Evolutionary conservation across 352 stramenopile genomes (phyloP).

Genomic region (Peronospora belbahrii): DNA sequence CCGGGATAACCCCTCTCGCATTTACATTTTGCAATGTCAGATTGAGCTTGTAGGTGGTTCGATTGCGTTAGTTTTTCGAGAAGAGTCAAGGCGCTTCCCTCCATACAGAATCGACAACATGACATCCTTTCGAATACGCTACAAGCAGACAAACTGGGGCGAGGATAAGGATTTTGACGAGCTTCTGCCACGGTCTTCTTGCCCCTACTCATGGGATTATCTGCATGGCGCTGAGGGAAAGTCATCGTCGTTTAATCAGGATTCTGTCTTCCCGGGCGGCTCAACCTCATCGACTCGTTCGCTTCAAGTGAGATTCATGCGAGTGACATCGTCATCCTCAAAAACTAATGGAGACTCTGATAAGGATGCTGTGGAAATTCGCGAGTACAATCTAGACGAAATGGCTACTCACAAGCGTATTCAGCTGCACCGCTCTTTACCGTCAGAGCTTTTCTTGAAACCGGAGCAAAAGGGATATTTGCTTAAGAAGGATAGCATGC

Average conservation of each 20-base stretch:
- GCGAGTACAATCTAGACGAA: conserved; percentile 84
- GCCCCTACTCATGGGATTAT: conserved; percentile 83
- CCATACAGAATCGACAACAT: conserved; percentile 90
- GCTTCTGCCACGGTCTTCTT: conserved; percentile 59
- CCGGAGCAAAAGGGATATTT: conserved; percentile 75
- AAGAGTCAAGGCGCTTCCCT: conserved; percentile 81
- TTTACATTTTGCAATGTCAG: conserved; percentile 86
- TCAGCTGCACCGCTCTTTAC: conserved; percentile 74
- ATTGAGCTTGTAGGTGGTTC: conserved; percentile 83
- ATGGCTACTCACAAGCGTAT: conserved; percentile 77
- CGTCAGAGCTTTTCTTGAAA: conserved; percentile 70
- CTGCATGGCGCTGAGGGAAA: conserved; percentile 58
- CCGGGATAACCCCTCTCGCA: conserved; percentile 52
- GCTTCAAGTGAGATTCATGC: conserved; percentile 84
- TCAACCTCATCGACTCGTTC: conserved; percentile 55
- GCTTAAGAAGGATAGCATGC: conserved; percentile 82
- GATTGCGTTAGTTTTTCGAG: conserved; percentile 75
- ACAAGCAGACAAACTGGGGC: conserved; percentile 75
- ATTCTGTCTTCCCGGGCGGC: conserved; percentile 50
- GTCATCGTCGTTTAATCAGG: conserved; percentile 51
- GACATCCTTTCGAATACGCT: conserved; percentile 85
- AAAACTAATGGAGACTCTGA: conserved; percentile 39
- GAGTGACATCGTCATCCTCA: conserved; percentile 68
- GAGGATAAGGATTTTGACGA: conserved; percentile 70
- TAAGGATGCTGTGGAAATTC: conserved; percentile 78